Conservation (phyloP, 106 monocot species). For the Apostasia ramifera region DNA sequence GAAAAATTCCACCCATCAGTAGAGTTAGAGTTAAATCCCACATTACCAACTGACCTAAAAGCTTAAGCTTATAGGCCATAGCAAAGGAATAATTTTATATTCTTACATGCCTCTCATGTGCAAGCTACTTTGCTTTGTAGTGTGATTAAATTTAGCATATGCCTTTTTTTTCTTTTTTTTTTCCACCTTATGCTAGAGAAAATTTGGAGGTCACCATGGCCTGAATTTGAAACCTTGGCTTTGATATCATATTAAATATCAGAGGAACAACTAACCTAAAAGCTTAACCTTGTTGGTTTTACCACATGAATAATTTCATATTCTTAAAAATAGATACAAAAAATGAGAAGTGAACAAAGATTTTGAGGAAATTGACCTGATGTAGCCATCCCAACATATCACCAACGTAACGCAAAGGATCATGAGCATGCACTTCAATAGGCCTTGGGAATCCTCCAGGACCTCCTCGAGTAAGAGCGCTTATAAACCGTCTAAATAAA, state of each 20-base stretch:
- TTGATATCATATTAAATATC: background rate
- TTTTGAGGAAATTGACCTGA: slow-evolving; percentile 45
- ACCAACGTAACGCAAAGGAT: slow-evolving; percentile 96
- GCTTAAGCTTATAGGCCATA: too few species aligned
- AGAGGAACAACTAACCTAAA: background rate
- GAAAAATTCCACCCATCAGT: slow-evolving; percentile 10
- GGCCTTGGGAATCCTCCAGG: slow-evolving; percentile 95
- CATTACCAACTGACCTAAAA: too few species aligned
- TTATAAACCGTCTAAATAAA: slow-evolving; percentile 93
- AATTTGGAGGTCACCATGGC: too few species aligned
- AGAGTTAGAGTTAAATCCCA: background rate
- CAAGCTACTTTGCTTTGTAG: too few species aligned
- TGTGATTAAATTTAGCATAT: too few species aligned
- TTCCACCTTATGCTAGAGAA: too few species aligned
- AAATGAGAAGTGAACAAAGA: background rate
- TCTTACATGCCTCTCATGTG: too few species aligned
- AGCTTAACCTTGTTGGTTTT: too few species aligned
- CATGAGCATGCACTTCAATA: slow-evolving; percentile 99
- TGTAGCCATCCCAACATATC: slow-evolving; percentile 99
- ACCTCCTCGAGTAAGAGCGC: slow-evolving; percentile 95
- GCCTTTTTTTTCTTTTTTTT: too few species aligned
- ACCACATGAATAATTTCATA: too few species aligned
- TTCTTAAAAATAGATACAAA: background rate
- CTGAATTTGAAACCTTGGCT: too few species aligned
- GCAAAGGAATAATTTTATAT: too few species aligned